phyloP scores from a whole-genome alignment of 306 rosid species.

The Prunus salicina region DNA sequence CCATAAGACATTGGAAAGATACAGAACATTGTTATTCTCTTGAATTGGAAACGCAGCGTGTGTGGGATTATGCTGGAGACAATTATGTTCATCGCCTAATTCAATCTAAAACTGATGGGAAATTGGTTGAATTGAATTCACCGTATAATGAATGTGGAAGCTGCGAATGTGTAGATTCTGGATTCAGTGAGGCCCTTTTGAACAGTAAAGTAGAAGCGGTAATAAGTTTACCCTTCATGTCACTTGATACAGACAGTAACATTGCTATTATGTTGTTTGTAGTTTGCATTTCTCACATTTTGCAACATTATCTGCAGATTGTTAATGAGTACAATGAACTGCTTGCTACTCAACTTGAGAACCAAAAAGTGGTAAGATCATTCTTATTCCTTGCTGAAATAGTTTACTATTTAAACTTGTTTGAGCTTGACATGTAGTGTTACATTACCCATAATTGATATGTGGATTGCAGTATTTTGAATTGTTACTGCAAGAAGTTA shows the following conservation, averaged over 20 bases:
- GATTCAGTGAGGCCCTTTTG: conserved; percentile 70
- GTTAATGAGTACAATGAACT: conserved; percentile 87
- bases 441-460: conserved; percentile 1
- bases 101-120: conserved; percentile 94
- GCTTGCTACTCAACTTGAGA: conserved; percentile 88
- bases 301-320: conserved; percentile 52
- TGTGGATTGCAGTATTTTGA: conserved; percentile 71
- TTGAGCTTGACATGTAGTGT: conserved; percentile 6
- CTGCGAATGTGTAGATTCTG: conserved; percentile 70
- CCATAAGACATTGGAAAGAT: conserved; percentile 92
- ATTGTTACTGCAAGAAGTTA: conserved; percentile 78
- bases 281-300: conserved; percentile 17
- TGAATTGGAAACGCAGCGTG: conserved; percentile 90
- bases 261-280: conserved; percentile 6
- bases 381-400: not conserved
- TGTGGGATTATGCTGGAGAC: conserved; percentile 96
- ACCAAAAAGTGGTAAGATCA: conserved; percentile 72
- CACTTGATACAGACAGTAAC: conserved; percentile 1
- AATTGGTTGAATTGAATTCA: conserved; percentile 82
- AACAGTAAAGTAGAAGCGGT: conserved; percentile 95
- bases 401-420: not conserved
- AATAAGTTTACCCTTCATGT: conserved; percentile 35
- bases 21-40: conserved; percentile 92
- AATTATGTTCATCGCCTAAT: conserved; percentile 94
- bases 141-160: conserved; percentile 61